Evolutionary conservation across 2,329 filamentous ascomycete species (phyloP).

Genomic region (Emydomyces testavorans): DNA sequence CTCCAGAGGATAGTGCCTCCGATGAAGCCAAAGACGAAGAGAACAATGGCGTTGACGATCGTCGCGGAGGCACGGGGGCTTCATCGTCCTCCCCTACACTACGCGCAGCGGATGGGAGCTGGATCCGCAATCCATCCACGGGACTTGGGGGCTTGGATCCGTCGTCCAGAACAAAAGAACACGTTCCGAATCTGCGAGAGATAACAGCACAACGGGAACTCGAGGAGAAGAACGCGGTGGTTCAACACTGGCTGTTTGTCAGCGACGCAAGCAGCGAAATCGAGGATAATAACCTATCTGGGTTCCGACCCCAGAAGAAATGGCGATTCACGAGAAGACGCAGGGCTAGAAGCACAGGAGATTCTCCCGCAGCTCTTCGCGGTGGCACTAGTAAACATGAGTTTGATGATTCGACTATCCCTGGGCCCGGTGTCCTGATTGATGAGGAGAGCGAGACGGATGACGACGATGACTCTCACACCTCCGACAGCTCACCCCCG

Average conservation of each 20-base stretch:
- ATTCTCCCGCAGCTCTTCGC: slow-evolving; percentile 19
- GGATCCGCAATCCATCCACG: slow-evolving; percentile 30
- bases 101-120: slow-evolving; percentile 38
- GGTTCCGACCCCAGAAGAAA: slow-evolving; percentile 18
- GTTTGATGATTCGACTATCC: slow-evolving; percentile 34
- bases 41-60: slow-evolving; percentile 16
- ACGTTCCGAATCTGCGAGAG: slow-evolving; percentile 42
- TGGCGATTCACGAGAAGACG: slow-evolving; percentile 25
- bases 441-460: slow-evolving; percentile 32
- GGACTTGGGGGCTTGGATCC: slow-evolving; percentile 40
- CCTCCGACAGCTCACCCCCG: slow-evolving; percentile 22
- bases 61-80: slow-evolving; percentile 14
- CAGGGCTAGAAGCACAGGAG: slow-evolving; percentile 38
- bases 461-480: slow-evolving; percentile 25
- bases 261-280: slow-evolving; percentile 37
- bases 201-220: slow-evolving; percentile 37
- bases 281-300: slow-evolving; percentile 21
- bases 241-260: slow-evolving; percentile 44
- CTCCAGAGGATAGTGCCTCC: slow-evolving; percentile 18
- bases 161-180: slow-evolving; percentile 33
- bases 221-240: slow-evolving; percentile 43
- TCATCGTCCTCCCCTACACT: slow-evolving; percentile 17
- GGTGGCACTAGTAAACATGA: slow-evolving; percentile 11
- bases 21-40: slow-evolving; percentile 16
- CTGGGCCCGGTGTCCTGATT: slow-evolving; percentile 42